Percentiles rank a stretch among this genome's conserved stretches.
Conservation (phyloP, 805 yeast genomes). For the Kluyveromyces wickerhamii region DNA sequence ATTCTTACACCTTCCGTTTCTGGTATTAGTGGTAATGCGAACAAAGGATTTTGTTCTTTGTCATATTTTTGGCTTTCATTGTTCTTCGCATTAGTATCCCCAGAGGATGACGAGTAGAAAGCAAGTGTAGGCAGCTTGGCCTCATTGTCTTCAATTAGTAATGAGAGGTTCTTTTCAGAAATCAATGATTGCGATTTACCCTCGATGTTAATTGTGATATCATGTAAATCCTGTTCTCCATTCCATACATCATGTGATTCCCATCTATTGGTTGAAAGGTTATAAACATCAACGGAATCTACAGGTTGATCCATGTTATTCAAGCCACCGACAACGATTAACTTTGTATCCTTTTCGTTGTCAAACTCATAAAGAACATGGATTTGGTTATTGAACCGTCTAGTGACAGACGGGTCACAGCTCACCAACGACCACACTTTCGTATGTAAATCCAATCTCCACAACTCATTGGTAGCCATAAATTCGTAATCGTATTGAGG, state of each 20-base stretch:
- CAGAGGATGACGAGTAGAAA: conserved; percentile 14
- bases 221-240: conserved; percentile 8
- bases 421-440: conserved; percentile 48
- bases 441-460: conserved; percentile 53
- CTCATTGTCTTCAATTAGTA: conserved; percentile 22
- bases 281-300: conserved; percentile 25
- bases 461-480: conserved; percentile 52
- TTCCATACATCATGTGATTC: conserved; percentile 15
- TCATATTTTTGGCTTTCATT: not conserved
- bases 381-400: conserved; percentile 48
- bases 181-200: conserved; percentile 13
- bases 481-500: conserved; percentile 31
- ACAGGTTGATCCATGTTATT: conserved; percentile 27
- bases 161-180: conserved; percentile 19
- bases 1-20: conserved; percentile 28
- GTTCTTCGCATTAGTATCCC: conserved; percentile 7
- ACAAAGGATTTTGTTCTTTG: conserved; percentile 21
- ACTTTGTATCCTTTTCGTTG: conserved; percentile 26
- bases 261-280: conserved; percentile 25
- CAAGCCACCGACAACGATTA: conserved; percentile 29
- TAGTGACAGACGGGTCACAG: conserved; percentile 29
- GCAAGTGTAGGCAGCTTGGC: conserved; percentile 24
- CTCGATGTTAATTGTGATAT: conserved; percentile 17
- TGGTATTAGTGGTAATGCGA: conserved; percentile 29
- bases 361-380: conserved; percentile 26